Evolutionary conservation across 805 yeast genomes (phyloP), one percentile per base, ranked within the genome.

Genomic region (Ogataea corticis): DNA sequence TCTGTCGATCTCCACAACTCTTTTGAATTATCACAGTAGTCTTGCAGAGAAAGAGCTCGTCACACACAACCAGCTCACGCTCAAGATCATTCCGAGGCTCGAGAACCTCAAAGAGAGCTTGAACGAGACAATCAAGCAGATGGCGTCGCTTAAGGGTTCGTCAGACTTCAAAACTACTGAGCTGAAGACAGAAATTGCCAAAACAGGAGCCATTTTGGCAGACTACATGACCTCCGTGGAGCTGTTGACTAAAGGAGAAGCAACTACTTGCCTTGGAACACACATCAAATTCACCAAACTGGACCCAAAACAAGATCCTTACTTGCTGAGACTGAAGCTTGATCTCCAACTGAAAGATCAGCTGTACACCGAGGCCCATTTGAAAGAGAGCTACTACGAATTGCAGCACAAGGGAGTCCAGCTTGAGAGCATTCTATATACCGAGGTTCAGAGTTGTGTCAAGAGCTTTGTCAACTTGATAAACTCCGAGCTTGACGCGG

Each of bases 301-400:
- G 39, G 60, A 47, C 12, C 59, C 59, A 44, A 66, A 53, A 42
- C 56, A 71, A 46, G 91, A 84, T 61, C 90, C 91, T 7, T 84
- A 80, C 54, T 57, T 83, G 38, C 67, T 82, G 38, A 81, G 82
- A 58, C 63, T 82, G 34, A 79, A 74, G 60, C 67, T 84, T 47
- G 88, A 83, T 57, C 66, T 82, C 44, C 90, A 84, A 63, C 67
- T 84, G 59, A 81, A 80, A 53, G 73, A 77, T 54, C 90, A 84
- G 60, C 57, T 79, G 32, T 68, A 73, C 44, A 84, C 82, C 54
- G 91, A 84, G 59, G 79, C 77, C 46, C 81, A 82, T 57, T 64
- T 84, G 39, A 79, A 81, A 61, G 87, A 82, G 46, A 83, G 86
- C 2, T 84, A 73, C 56, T 68, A 74, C 50, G 84, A 82, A 61